Evolutionary conservation across 495 filamentous ascomycete genomes (phyloP).

Genomic region (Talaromyces borbonicus): DNA sequence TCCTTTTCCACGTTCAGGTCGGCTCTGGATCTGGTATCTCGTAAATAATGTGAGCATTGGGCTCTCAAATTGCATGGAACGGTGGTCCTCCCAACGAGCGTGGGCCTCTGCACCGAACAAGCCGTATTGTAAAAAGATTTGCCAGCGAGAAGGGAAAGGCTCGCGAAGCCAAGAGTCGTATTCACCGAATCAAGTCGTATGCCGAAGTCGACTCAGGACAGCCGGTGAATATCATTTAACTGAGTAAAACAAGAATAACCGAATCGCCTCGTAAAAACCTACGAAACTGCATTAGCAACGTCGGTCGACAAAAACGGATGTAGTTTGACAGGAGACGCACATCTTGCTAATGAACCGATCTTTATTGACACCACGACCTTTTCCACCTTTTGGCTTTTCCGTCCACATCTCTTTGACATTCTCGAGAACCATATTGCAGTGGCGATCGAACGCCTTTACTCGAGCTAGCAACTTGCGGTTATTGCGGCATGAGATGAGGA

Average conservation of each 20-base stretch:
- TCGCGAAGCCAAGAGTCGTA: no score
- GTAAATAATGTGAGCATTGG: no score
- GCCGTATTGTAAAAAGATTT: no score
- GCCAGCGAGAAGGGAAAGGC: no score
- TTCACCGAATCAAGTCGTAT: no score
- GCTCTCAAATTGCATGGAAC: no score
- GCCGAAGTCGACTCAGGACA: no score
- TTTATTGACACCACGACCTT: conserved; percentile 90
- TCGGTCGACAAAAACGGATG: neutral
- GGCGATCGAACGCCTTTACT: conserved; percentile 83
- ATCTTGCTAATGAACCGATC: conserved; percentile 98
- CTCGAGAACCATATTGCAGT: conserved; percentile 97
- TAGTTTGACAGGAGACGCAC: conserved; percentile 40
- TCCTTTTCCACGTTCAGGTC: no score
- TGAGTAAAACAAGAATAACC: conserved; percentile 86
- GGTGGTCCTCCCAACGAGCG: no score
- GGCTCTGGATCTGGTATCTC: no score
- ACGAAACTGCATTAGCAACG: conserved; percentile 4
- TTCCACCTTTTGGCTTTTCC: conserved; percentile 82
- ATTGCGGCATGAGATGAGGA: conserved; percentile 83
- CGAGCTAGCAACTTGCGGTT: conserved; percentile 75
- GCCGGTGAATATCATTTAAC: conserved; percentile 35
- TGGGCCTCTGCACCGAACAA: no score
- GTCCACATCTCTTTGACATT: conserved; percentile 99
- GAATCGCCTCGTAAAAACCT: conserved; percentile 93